Percentiles rank a stretch among this genome's conserved stretches.
These are phyloP conservation scores for Nephelium lappaceum DNA, from an alignment of 345 rosid genomes.

Conservation along the genomic window DNA sequence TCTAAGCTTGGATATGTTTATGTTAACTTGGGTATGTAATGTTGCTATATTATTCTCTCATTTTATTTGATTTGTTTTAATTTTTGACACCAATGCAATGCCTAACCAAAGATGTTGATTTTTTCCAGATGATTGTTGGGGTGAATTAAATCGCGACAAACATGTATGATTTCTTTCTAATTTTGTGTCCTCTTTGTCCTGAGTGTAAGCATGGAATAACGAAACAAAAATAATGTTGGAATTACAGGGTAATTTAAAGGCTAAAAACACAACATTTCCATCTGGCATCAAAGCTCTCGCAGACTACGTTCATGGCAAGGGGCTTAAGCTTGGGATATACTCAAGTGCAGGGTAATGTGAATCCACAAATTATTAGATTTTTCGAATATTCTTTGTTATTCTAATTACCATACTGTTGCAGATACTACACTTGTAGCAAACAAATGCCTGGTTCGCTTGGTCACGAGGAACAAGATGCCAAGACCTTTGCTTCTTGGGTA, in stretches of 20 bases:
- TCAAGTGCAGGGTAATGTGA: conserved; percentile 40
- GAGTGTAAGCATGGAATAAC: not conserved
- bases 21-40: conserved; percentile 29
- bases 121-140: conserved; percentile 37
- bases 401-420: conserved; percentile 23
- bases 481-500: conserved; percentile 89
- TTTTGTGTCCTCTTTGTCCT: not conserved
- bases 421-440: conserved; percentile 80
- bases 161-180: not conserved
- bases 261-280: conserved; percentile 34
- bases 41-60: not conserved
- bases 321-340: conserved; percentile 48
- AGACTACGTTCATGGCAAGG: conserved; percentile 41
- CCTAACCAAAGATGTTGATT: not conserved
- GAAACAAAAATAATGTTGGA: not conserved
- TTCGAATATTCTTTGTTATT: not conserved
- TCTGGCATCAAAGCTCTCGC: conserved; percentile 44
- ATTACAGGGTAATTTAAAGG: conserved; percentile 31
- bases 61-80: not conserved
- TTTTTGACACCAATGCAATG: not conserved
- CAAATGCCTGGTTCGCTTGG: conserved; percentile 92
- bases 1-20: conserved; percentile 34
- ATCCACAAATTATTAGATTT: not conserved
- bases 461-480: conserved; percentile 85
- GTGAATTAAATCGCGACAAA: conserved; percentile 14